These are phyloP conservation scores for Cucumis cinereus DNA, from an alignment of 306 rosid genomes.

Conservation along the genomic window DNA sequence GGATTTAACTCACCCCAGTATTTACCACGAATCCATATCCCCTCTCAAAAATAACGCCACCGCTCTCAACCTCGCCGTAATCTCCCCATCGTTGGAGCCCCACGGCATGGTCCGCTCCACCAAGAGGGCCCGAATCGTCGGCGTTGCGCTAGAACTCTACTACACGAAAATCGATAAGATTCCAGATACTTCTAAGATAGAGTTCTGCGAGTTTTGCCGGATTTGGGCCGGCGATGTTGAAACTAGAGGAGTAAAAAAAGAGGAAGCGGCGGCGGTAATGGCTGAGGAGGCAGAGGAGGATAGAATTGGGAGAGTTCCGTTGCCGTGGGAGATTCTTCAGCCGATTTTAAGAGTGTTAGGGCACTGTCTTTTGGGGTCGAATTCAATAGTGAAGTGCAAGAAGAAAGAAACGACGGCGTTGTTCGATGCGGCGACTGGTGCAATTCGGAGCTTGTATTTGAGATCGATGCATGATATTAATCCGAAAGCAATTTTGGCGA, in stretches of 20 bases:
- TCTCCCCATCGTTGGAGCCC: conserved; percentile 50
- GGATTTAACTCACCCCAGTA: conserved; percentile 35
- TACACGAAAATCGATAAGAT: conserved; percentile 29
- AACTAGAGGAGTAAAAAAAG: neutral
- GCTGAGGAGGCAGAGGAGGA: neutral
- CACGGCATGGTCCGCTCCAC: conserved; percentile 59
- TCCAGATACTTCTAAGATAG: conserved; percentile 32
- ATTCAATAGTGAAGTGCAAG: conserved; percentile 8
- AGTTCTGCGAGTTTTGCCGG: conserved; percentile 49
- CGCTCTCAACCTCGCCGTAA: conserved; percentile 19
- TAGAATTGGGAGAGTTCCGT: conserved; percentile 32
- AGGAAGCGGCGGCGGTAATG: neutral
- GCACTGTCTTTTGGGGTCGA: conserved; percentile 44
- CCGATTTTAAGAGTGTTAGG: conserved; percentile 48
- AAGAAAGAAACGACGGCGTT: neutral
- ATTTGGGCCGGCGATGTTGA: conserved; percentile 23
- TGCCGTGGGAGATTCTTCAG: conserved; percentile 64
- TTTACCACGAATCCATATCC: conserved; percentile 44
- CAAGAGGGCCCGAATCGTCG: conserved; percentile 46
- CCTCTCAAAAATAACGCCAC: conserved; percentile 23
- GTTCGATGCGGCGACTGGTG: conserved; percentile 7
- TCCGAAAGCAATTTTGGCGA: conserved; percentile 50
- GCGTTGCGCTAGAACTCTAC: conserved; percentile 47
- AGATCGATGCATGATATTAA: conserved; percentile 59
- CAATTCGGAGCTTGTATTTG: conserved; percentile 42